Base-by-base conservation (phyloP, 345 rosid genomes). In the Psidium guajava region DNA sequence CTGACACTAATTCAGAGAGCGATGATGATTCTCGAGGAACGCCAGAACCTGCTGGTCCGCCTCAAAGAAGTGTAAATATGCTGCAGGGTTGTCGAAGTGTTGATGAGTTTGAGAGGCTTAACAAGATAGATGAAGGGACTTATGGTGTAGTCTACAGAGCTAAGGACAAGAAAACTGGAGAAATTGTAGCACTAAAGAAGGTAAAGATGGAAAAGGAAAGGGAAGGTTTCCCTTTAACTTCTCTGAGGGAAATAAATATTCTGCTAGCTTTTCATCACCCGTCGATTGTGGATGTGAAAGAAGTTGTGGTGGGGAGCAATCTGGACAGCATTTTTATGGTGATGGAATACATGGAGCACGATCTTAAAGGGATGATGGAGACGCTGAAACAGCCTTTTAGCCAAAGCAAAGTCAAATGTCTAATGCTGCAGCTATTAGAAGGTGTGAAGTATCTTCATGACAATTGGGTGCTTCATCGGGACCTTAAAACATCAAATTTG, bases 271-370 rank as follows among this genome's bases (percentile, higher is more conserved):
- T 96, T 89, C 98, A 97, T 88, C 99, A 97, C 85, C 93, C 97
- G 44, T 95, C 99, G 61, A 90, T 97, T 61, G 99, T 97, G 84
- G 99, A 97, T 88, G 99, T 97, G 82, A 97, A 97, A 90, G 99
- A 97, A 92, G 99, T 97, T 86, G 99, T 97, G 83, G 98, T 97
- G 54, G 99, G 99, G 83, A 92, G 95, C 88, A 97, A 85, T 88
- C 95, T 97, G 84, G 98, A 97, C 89, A 97, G 98, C 89, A 97
- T 97, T 87, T 97, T 92, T 89, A 97, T 97, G 99, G 99, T 93
- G 86, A 97, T 97, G 99, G 99, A 97, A 88, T 97, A 97, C 88
- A 97, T 97, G 99, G 99, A 97, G 90, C 99, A 97, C 92, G 99
- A 97, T 88, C 94, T 97, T 36, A 97, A 96, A 88, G 99, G 91